Percentiles rank a stretch among this genome's conserved stretches.
phyloP scores from a whole-genome alignment of 495 filamentous ascomycete species.

The Talaromyces nanjingensis region DNA sequence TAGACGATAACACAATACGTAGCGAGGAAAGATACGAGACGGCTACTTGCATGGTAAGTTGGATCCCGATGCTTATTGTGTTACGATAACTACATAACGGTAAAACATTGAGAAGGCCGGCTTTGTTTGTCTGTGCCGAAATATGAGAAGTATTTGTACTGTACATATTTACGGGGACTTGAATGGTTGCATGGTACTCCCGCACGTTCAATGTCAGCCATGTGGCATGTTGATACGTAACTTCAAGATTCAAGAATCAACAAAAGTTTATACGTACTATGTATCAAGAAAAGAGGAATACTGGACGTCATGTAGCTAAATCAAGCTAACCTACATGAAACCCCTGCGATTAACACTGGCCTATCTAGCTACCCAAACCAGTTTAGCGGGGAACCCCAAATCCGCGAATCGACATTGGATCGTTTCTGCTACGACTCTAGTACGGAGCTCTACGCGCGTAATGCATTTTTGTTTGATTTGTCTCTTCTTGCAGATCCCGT shows the following conservation, averaged over 20 bases:
- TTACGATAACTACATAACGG: not conserved
- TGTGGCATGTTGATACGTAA: not conserved
- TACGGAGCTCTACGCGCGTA: not conserved
- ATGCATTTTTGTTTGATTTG: not conserved
- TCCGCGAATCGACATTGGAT: not conserved
- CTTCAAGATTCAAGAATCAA: not conserved
- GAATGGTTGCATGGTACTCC: not conserved
- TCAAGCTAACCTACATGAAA: not conserved
- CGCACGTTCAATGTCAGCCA: not conserved
- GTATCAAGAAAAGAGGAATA: not conserved
- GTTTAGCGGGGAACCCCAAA: not conserved
- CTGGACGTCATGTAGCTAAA: not conserved
- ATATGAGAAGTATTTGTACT: not conserved
- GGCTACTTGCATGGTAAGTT: too few relatives aligned
- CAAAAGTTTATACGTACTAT: not conserved
- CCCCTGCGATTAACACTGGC: conserved; percentile 10
- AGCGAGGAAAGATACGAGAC: not conserved
- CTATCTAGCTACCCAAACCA: conserved; percentile 18
- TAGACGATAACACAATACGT: not conserved
- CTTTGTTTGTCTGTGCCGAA: too few relatives aligned
- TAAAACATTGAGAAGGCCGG: too few relatives aligned
- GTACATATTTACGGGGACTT: not conserved
- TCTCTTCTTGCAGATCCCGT: not conserved
- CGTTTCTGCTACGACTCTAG: not conserved
- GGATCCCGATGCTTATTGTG: too few relatives aligned